Conservation (phyloP, 2,329 filamentous ascomycete species). For the Pseudocercospora musae region DNA sequence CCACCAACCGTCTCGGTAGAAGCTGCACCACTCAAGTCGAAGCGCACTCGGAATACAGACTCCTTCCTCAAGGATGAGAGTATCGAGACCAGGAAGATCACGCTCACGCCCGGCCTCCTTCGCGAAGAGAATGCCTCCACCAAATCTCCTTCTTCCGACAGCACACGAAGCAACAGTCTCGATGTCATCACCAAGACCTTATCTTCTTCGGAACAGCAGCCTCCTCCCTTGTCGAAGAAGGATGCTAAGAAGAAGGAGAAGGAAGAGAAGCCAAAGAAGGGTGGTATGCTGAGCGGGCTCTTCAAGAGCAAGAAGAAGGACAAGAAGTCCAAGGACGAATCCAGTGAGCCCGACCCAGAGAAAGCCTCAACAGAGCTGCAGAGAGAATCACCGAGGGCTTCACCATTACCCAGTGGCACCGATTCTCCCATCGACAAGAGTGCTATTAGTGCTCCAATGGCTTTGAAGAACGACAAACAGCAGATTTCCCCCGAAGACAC, state of each 20-base stretch:
- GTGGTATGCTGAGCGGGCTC: constrained; percentile 67
- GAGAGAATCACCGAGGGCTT: constrained; percentile 24
- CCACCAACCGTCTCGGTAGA: constrained; percentile 28
- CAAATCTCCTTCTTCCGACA: constrained; percentile 35
- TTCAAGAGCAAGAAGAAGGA: constrained; percentile 67
- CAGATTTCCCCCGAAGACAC: constrained; percentile 6
- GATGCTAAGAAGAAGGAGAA: constrained; percentile 75
- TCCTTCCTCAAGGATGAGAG: constrained; percentile 97
- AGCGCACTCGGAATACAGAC: constrained; percentile 87
- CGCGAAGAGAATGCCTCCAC: constrained; percentile 65
- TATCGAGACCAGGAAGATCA: constrained; percentile 95
- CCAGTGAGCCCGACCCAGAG: constrained; percentile 28
- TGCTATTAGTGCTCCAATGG: constrained; percentile 4
- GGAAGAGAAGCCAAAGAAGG: constrained; percentile 69
- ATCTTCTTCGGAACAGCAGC: constrained; percentile 57
- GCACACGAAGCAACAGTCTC: constrained; percentile 58
- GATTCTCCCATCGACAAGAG: constrained; percentile 26
- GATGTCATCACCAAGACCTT: constrained; percentile 72
- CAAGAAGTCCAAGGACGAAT: constrained; percentile 54
- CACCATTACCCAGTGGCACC: constrained; percentile 23
- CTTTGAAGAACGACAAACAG: constrained; percentile 1
- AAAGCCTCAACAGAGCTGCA: constrained; percentile 31
- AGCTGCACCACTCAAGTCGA: constrained; percentile 56
- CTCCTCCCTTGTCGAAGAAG: constrained; percentile 61
- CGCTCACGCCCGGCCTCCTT: constrained; percentile 85